Evolutionary conservation across 768 basidiomycete genomes (phyloP).

Genomic region (Trametes cubensis): DNA sequence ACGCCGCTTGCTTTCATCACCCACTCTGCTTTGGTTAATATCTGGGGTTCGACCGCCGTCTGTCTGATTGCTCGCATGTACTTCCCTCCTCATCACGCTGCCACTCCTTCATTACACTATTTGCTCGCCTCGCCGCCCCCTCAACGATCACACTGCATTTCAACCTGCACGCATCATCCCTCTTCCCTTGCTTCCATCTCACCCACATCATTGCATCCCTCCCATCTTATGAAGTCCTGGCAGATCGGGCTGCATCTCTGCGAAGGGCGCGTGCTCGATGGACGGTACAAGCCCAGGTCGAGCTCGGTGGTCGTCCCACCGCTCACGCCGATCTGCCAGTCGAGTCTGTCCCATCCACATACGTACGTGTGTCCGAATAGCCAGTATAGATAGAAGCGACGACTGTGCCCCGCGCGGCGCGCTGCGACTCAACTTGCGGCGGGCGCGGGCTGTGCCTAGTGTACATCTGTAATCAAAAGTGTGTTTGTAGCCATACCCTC

Average conservation of each 20-base stretch:
- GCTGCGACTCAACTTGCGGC: constrained; percentile 41
- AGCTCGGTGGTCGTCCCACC: neutral
- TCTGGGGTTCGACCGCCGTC: neutral
- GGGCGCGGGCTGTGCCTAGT: constrained; percentile 28
- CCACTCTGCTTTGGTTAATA: neutral
- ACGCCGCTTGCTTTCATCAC: too few species aligned
- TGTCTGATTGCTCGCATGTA: neutral
- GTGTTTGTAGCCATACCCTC: constrained; percentile 22
- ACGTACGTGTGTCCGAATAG: constrained; percentile 12
- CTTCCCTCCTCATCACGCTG: constrained; percentile 6
- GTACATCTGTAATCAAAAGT: constrained; percentile 20
- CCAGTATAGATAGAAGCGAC: neutral
- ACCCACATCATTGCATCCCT: neutral
- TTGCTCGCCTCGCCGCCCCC: neutral
- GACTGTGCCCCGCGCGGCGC: constrained; percentile 7
- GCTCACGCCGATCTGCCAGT: neutral
- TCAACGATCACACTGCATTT: neutral
- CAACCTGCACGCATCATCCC: neutral
- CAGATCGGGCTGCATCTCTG: neutral
- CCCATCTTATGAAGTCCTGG: constrained; percentile 21
- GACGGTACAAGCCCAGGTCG: neutral
- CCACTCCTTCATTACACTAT: constrained; percentile 29
- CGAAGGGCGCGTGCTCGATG: neutral
- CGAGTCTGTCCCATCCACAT: too few species aligned
- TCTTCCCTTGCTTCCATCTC: neutral